These are phyloP conservation scores for Hibiscus trionum DNA, from an alignment of 345 rosid genomes.

Conservation along the genomic window DNA sequence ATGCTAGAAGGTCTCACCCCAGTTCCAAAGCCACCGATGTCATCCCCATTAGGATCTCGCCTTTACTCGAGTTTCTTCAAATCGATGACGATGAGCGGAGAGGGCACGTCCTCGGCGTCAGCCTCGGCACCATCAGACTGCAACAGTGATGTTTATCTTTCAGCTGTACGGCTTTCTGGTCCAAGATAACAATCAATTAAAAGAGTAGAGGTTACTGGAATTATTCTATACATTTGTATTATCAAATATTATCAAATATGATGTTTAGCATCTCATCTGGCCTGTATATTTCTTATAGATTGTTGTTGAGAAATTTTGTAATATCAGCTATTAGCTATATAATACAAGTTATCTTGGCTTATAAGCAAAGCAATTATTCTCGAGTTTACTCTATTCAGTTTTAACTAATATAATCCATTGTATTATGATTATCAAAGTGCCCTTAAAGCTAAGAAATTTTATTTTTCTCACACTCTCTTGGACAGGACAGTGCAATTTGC, in stretches of 20 bases:
- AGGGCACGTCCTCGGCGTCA: constrained; percentile 55
- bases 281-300: background rate
- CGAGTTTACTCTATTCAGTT: too few species aligned
- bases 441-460: too few species aligned
- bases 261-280: background rate
- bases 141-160: constrained; percentile 55
- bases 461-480: too few species aligned
- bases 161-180: constrained; percentile 81
- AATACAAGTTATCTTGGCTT: background rate
- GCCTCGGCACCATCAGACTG: constrained; percentile 69
- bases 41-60: constrained; percentile 55
- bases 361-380: too few species aligned
- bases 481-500: too few species aligned
- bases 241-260: background rate
- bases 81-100: constrained; percentile 36
- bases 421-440: too few species aligned
- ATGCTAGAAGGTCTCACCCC: constrained; percentile 83
- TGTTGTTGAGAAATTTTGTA: background rate
- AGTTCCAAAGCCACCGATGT: constrained; percentile 57
- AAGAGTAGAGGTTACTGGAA: background rate
- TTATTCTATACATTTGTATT: background rate
- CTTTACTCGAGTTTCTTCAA: constrained; percentile 39
- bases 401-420: too few species aligned
- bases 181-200: constrained; percentile 53
- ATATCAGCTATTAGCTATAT: background rate